Evolutionary conservation across 2,329 filamentous ascomycete genomes (phyloP), one percentile per base, ranked within the genome.

Genomic region (Penicillium palitans): DNA sequence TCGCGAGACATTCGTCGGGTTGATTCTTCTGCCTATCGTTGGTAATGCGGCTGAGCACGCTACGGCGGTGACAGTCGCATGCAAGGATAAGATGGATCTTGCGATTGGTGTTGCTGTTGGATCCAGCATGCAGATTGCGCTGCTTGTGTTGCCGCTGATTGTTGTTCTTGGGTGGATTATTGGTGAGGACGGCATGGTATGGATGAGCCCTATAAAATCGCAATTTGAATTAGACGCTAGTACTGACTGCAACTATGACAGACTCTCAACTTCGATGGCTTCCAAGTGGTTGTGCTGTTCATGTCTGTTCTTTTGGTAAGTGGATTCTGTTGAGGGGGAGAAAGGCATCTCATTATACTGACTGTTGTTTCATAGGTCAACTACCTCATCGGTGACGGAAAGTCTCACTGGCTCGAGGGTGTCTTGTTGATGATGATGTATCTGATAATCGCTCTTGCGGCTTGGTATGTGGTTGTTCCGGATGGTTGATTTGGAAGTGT

Each of bases 251-350:
- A 6, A 6, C 25, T 25, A 25, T 5, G 25, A 29, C 51, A 76
- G 74, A 90, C 87, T 21, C 83, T 96, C 6, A 88, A 88, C 72
- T 95, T 96, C 72, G 91, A 96, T 70, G 87, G 87, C 0, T 97
- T 97, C 80, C 91, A 96, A 77, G 87, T 96, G 15, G 89, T 81
- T 2, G 76, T 84, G 1, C 73, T 87, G 2, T 87, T 88, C 59
- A 81, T 87, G 25, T 74, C 78, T n/a, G 76, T 81, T 21, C 67
- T 81, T 29, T 64, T 81, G 59, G 79, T 75, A 68, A 51, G 71
- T 63, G 17, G 12, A 37, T 15, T 51, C 10, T 13, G 3, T 24
- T 15, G 21, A 21, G 7, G 7, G 2, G 10, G 35, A 27, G 9
- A 17, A 41, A 19, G 44, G 4, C n/a, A 5, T 15, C 7, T 21